phyloP scores from a whole-genome alignment of 352 stramenopile species.

The Globisporangium heterothallicum region DNA sequence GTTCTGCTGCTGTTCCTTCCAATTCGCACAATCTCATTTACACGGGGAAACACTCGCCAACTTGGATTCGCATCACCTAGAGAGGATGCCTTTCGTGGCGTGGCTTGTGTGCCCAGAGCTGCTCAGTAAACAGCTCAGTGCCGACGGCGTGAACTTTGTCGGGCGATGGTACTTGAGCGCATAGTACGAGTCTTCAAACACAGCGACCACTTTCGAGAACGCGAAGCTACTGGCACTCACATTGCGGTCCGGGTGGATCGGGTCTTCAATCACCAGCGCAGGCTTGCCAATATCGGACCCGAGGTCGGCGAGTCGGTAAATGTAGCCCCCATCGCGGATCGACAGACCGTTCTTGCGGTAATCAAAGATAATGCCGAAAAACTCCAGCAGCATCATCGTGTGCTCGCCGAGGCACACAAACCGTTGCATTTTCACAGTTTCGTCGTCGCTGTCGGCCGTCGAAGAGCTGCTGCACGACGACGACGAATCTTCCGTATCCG shows the following conservation, averaged over 20 bases:
- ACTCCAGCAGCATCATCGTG: constrained; percentile 76
- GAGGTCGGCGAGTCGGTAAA: constrained; percentile 70
- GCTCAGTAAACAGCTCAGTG: constrained; percentile 75
- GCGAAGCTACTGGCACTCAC: constrained; percentile 85
- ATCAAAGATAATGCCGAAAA: constrained; percentile 84
- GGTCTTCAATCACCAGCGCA: constrained; percentile 83
- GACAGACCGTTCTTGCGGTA: constrained; percentile 80
- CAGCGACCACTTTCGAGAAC: constrained; percentile 75
- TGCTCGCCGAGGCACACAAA: constrained; percentile 61
- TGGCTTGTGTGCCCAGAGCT: constrained; percentile 50
- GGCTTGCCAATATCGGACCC: constrained; percentile 47
- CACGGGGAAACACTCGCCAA: not conserved
- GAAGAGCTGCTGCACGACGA: constrained; percentile 45
- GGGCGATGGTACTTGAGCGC: constrained; percentile 79
- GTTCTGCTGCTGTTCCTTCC: not conserved
- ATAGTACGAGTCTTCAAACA: constrained; percentile 86
- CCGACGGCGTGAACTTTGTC: constrained; percentile 69
- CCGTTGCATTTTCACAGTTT: constrained; percentile 10
- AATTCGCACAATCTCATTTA: constrained; percentile 2
- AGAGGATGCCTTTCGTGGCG: not conserved
- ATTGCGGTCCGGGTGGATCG: constrained; percentile 84
- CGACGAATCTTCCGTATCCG: constrained; percentile 75
- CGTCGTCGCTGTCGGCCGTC: constrained; percentile 49
- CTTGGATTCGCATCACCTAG: not conserved
- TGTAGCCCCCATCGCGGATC: constrained; percentile 82